These are phyloP conservation scores for Cucurbita pepo DNA, from an alignment of 306 rosid genomes.

Conservation along the genomic window DNA sequence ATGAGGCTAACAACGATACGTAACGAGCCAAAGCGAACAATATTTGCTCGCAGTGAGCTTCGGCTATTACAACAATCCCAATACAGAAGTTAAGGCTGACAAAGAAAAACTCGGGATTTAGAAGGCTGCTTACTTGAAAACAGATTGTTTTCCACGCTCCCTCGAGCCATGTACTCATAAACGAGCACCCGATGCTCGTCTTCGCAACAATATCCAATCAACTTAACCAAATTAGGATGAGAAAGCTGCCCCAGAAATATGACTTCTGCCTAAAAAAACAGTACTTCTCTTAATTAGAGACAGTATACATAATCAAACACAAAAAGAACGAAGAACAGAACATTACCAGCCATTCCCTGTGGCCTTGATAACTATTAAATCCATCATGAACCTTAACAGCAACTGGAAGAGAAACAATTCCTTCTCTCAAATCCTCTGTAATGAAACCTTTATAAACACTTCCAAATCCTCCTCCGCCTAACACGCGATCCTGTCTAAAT, in stretches of 20 bases:
- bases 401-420: slow-evolving; percentile 45
- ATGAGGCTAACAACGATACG: too few species aligned
- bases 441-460: slow-evolving; percentile 86
- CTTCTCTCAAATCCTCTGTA: slow-evolving; percentile 62
- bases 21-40: too few species aligned
- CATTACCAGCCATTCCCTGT: slow-evolving; percentile 97
- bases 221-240: slow-evolving; percentile 88
- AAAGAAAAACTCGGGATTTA: background rate
- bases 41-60: too few species aligned
- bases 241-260: slow-evolving; percentile 98
- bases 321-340: slow-evolving; percentile 3
- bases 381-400: slow-evolving; percentile 99
- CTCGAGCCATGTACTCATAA: slow-evolving; percentile 84
- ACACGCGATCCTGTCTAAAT: slow-evolving; percentile 60
- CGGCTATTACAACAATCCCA: background rate
- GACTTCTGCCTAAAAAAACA: slow-evolving; percentile 83
- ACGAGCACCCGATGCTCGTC: slow-evolving; percentile 80
- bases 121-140: slow-evolving; percentile 51
- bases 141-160: slow-evolving; percentile 87
- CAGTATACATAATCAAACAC: background rate
- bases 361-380: slow-evolving; percentile 88
- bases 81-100: background rate
- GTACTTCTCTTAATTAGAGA: slow-evolving; percentile 11
- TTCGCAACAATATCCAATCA: slow-evolving; percentile 95
- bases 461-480: slow-evolving; percentile 99